phyloP scores from a whole-genome alignment of 768 basidiomycete species.

The Mycena capillaripes region DNA sequence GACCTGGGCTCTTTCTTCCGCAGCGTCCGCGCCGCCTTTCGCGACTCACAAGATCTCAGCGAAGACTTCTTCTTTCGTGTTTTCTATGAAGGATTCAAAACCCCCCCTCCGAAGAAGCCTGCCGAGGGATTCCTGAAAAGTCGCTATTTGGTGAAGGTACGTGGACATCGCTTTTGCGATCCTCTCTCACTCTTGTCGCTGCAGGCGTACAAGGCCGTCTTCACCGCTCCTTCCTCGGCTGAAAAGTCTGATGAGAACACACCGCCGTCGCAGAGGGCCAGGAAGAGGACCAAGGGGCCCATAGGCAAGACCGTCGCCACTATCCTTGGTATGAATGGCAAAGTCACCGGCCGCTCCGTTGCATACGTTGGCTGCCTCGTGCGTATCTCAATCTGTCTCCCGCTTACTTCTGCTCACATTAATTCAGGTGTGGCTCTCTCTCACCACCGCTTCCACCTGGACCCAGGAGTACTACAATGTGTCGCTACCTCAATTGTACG shows the following conservation, averaged over 20 bases:
- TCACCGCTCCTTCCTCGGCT: too few relatives aligned
- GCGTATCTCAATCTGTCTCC: not conserved
- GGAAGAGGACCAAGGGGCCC: not conserved
- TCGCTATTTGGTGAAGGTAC: constrained; percentile 14
- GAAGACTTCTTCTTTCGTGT: not conserved
- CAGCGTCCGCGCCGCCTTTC: not conserved
- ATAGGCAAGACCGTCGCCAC: constrained; percentile 4
- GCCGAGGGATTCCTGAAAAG: constrained; percentile 2
- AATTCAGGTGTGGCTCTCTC: constrained; percentile 6
- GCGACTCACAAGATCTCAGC: not conserved
- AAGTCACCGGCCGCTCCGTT: constrained; percentile 14
- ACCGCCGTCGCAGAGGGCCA: not conserved
- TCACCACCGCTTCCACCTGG: constrained; percentile 4
- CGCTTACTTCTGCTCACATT: not conserved
- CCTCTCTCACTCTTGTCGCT: not conserved
- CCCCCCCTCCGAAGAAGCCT: not conserved
- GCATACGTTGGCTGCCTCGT: constrained; percentile 17
- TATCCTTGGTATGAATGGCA: constrained; percentile 16
- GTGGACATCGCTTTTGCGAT: not conserved
- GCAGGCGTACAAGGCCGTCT: constrained; percentile 13
- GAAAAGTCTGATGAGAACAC: constrained; percentile 20
- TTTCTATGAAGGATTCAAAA: constrained; percentile 14
- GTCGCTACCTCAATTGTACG: constrained; percentile 19
- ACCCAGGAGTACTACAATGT: not conserved
- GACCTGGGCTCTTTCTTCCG: too few relatives aligned